Base-by-base conservation (phyloP, 352 stramenopile species). In the Pythium dissotocum region DNA sequence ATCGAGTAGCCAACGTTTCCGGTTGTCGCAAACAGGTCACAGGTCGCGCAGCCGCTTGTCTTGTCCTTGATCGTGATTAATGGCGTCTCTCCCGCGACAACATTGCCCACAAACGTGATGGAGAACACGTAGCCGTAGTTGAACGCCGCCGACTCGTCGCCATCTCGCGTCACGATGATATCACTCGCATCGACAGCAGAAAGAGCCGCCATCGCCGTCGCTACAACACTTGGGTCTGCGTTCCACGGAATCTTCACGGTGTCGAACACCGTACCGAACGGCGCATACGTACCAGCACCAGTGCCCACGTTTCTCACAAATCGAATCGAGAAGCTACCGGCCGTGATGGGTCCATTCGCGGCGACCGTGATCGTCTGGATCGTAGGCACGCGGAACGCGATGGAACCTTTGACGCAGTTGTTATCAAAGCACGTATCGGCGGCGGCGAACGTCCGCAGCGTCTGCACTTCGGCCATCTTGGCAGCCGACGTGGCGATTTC, bases 91-190 rank as follows among this genome's bases (percentile, higher is more conserved):
- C 87, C 87, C 0, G 81, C 84, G 4, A 95, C 85, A 5, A 59
- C 74, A 38, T 87, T 91, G 6, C 87, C 85, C 12, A 95, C 63
- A 68, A 95, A 95, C 32, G 83, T 91, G 63, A 95, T 80, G 6
- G 82, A 86, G 54, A 81, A 93, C 18, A 86, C 69, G 32, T 87
- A 93, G 13, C 85, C 87, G 52, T 81, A 93, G 10, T 74, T 65
- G 67, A 80, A 93, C 9, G 77, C 74, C 0, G 66, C 75, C 0
- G 76, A 85, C 5, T 46, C 80, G 70, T 95, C 85, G 18, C 85
- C 87, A 36, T 91, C 83, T 18, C 85, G 82, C 2, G 84, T 95
- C 6, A 95, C 85, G 5, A 93, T 48, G 26, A 95, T 78, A 53
- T 95, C 87, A 8, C 61, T 65, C 0, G 70, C 46, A 5, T 60